Base-by-base conservation (phyloP, 2,329 filamentous ascomycete genomes). In the Diaporthe sp. region DNA sequence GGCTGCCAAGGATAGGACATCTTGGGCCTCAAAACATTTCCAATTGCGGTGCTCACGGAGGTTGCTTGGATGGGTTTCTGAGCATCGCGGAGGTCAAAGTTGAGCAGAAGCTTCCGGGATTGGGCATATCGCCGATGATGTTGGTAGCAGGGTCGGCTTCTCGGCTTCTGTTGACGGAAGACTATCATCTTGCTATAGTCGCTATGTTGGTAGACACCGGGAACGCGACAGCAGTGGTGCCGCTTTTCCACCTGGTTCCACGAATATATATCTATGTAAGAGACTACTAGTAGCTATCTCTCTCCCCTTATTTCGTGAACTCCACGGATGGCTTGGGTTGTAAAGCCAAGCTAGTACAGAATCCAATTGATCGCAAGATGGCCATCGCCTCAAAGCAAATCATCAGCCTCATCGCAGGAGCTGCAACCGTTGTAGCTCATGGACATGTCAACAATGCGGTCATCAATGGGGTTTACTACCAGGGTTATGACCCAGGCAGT, bases 361-460 rank as follows among this genome's bases (percentile, higher is more conserved):
- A 51, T 12, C 19, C 3, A 2, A 34, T 1, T 12, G 4, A 22
- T 28, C 9, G 25, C n/a, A 72, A 58, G 59, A 74, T 65, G 59
- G 61, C 68, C 22, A 25, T 69, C n/a, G 12, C 69, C 3, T 62
- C 68, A 0, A 74, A 49, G 19, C 4, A 58, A 17, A 5, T 76
- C 13, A 9, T 75, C n/a, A 34, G 51, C n/a, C 39, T 59, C 25
- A 1, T 76, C 25, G 67, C 59, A n/a, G 46, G 57, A 8, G 62
- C 61, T 44, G 69, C 71, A 1, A 57, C 67, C 19, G 74, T 73
- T 12, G 31, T 51, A 4, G 74, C 74, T 10, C 76, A 77, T 34
- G 61, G 71, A 28, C 76, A 77, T 53, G 74, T 77, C 53, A 76
- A 53, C 31, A 76, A 77, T 25, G n/a, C 76, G 8, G 76, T 77